These are phyloP conservation scores for Entomophthora muscae DNA, from an alignment of 371 early-diverging fungal genomes.

Conservation along the genomic window DNA sequence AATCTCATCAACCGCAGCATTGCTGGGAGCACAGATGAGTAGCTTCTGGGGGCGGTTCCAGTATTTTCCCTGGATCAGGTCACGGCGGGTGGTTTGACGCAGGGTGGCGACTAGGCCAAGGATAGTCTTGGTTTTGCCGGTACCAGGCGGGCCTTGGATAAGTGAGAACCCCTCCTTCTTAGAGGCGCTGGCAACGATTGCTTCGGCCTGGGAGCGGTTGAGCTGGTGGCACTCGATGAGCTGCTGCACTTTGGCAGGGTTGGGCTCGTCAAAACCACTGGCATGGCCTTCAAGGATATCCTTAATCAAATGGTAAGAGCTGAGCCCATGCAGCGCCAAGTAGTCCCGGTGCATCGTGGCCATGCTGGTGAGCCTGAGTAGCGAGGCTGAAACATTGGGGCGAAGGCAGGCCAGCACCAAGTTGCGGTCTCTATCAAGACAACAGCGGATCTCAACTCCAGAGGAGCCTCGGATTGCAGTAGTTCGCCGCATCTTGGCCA, in stretches of 20 bases:
- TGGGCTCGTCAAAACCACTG: conserved; percentile 12
- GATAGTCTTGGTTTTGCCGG: conserved; percentile 86
- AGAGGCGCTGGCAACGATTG: conserved; percentile 50
- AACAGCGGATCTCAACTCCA: not conserved
- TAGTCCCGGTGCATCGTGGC: conserved; percentile 77
- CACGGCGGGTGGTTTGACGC: conserved; percentile 29
- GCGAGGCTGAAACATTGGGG: not conserved
- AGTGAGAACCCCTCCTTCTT: conserved; percentile 60
- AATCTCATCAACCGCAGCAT: conserved; percentile 96
- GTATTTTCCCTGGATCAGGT: conserved; percentile 10
- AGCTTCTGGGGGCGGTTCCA: conserved; percentile 19
- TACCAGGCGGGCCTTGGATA: conserved; percentile 90
- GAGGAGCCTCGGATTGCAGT: not conserved
- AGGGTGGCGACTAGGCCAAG: conserved; percentile 61
- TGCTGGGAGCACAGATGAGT: conserved; percentile 90
- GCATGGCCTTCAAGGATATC: conserved; percentile 44
- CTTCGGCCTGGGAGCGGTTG: conserved; percentile 79
- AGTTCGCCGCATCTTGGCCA: not conserved
- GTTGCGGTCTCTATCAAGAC: not conserved
- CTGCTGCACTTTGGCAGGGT: conserved; percentile 19
- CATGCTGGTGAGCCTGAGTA: conserved; percentile 20
- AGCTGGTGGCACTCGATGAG: conserved; percentile 45
- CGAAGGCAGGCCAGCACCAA: not conserved
- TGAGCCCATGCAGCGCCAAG: conserved; percentile 44
- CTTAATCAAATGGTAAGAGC: conserved; percentile 33